Base-by-base conservation (phyloP, 768 basidiomycete species). In the Naganishia randhawae region DNA sequence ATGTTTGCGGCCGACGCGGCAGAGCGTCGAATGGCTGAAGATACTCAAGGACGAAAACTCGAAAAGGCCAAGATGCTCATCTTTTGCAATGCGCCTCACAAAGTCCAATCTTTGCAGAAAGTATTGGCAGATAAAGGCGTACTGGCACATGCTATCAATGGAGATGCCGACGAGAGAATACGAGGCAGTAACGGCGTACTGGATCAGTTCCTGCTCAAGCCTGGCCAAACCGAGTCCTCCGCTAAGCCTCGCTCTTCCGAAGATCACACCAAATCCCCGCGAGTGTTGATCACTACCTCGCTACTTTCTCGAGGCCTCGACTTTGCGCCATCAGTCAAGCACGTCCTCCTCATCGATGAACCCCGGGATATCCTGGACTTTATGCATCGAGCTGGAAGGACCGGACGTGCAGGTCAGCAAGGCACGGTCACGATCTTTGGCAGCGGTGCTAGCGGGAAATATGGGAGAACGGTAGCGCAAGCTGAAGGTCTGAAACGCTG, bases 291-390 rank as follows among this genome's bases (percentile, higher is more conserved):
- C 65, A 94, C 93, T 37, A 96, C 93, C 0, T 94, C 92, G 6
- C 83, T 96, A 37, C 86, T 96, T 31, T 92, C 91, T 11, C 86
- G 93, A 22, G 93, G 93, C 1, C 84, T 95, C 1, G 93, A 96
- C 78, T 96, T 96, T 74, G 82, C 86, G 16, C 87, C 91, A 0
- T 54, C 67, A n/a, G 86, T 95, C 72, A 84, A 85, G 70, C 87
- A 93, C 73, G 89, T 95, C 2, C 88, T 96, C 77, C 88, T 95
- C 71, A 84, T 90, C 27, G 93, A 95, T 72, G 86, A 89, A 74
- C 92, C 93, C 22, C 82, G 89, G 72, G 94, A 92, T 76, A 89
- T 89, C 84, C 84, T 94, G 42, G 93, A 96, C 78, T 94, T 95
- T 77, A 78, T 96, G 69, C 93, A 96, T 80, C 87, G 93, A 4